Base-by-base conservation (phyloP, 1,284 basidiomycete species). In the Vanrija sp. region DNA sequence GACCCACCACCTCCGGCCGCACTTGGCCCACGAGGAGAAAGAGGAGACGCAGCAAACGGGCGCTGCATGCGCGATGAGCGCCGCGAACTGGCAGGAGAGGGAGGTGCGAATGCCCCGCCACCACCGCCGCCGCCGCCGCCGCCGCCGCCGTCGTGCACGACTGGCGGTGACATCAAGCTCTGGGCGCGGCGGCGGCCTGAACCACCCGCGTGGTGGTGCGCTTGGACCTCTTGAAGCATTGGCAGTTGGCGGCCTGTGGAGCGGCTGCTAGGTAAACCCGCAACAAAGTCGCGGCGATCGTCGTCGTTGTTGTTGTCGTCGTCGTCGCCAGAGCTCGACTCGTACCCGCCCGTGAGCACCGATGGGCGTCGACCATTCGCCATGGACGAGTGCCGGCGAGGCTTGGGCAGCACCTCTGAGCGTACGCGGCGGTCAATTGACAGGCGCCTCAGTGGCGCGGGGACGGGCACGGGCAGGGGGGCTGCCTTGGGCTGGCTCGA, bases 341-440 rank as follows among this genome's bases (percentile, higher is more conserved):
- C 69, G 54, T 68, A 74, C 1, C 72, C 72, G 18, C 72, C 72
- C 9, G 68, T 73, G 19, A 74, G 62, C 19, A 61, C 48, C 8
- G 67, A 66, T 1, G 65, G 54, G 2, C 66, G 51, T 43, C 58
- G 60, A 7, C 68, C 65, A 18, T 43, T 29, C 15, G 40, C 26
- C 12, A 50, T n/a, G 3, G 49, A 50, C 4, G 40, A 42, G 26
- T 50, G 49, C 19, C 49, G 39, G 23, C 49, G 40, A 15, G 49
- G 49, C 47, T 49, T 34, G 9, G 40, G 40, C 16, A 42, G 40
- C n/a, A 15, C 40, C 19, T 42, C 40, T 9, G 40, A 42, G 6
- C 40, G 40, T n/a, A 42, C 40, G 6, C 40, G 40, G n/a, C 40
- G 40, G 40, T 42, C 40, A 18, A 42, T 42, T 21, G 40, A 42